Conservation (phyloP, 2,329 filamentous ascomycete genomes). For the Pezicula neosporulosa region DNA sequence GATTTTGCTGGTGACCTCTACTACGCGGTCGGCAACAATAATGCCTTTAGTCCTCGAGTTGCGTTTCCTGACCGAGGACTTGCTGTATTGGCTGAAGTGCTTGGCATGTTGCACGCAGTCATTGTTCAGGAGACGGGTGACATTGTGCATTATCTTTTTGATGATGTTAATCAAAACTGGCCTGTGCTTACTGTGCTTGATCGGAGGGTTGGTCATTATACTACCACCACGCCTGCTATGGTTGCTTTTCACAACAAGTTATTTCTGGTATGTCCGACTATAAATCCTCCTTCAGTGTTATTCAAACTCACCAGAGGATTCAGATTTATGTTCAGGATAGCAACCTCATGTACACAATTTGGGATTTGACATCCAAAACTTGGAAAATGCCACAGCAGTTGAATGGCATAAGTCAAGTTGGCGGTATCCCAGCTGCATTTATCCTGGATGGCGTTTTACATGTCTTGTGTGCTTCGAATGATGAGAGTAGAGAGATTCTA, state of each 20-base stretch:
- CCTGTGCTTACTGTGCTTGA: conserved; percentile 20
- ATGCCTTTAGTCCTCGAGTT: conserved; percentile 23
- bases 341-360: too few species aligned
- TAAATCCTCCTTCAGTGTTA: conserved; percentile 9
- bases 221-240: conserved; percentile 26
- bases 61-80: conserved; percentile 28
- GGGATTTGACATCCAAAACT: conserved; percentile 12
- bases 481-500: conserved; percentile 24
- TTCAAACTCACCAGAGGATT: too few species aligned
- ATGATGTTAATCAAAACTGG: conserved; percentile 28
- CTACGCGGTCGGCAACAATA: conserved; percentile 28
- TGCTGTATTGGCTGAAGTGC: conserved; percentile 30
- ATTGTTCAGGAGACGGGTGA: conserved; percentile 24
- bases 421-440: conserved; percentile 29
- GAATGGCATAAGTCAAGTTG: conserved; percentile 20
- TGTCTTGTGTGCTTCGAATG: conserved; percentile 25
- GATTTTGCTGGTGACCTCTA: conserved; percentile 26
- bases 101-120: conserved; percentile 31
- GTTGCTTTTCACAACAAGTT: conserved; percentile 33
- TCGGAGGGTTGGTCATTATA: conserved; percentile 16
- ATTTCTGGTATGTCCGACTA: conserved; percentile 25
- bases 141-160: conserved; percentile 30
- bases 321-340: too few species aligned
- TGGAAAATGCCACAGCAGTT: conserved; percentile 18
- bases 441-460: conserved; percentile 29